Conservation (phyloP, 148 eudicot species). For the Selenicereus undatus region DNA sequence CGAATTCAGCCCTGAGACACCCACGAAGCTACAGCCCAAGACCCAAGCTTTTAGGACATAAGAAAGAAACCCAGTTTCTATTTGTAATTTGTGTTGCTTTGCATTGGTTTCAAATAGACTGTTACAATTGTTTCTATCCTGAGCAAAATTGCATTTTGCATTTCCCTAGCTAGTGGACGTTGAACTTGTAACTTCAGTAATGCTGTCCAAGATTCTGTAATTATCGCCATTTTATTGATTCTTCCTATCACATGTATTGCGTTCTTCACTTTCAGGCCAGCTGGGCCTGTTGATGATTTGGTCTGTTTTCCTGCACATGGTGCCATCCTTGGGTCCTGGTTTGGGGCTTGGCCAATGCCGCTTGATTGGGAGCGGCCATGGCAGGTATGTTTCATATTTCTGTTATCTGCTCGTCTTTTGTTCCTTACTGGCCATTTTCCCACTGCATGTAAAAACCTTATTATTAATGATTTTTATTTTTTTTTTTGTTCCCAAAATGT, state of each 20-base stretch:
- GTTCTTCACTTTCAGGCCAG: slow-evolving; percentile 45
- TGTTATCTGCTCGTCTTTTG: not conserved
- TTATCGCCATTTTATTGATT: not conserved
- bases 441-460: not conserved
- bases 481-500: not conserved
- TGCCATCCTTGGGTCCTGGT: slow-evolving; percentile 90
- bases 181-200: not conserved
- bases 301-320: slow-evolving; percentile 88
- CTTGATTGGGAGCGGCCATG: slow-evolving; percentile 99
- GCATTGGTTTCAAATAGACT: not conserved
- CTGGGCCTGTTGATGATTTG: slow-evolving; percentile 57
- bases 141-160: not conserved
- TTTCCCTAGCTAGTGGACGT: not conserved
- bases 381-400: slow-evolving; percentile 56
- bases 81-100: not conserved
- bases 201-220: not conserved
- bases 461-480: not conserved
- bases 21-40: too few species aligned
- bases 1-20: too few species aligned
- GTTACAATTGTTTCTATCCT: not conserved
- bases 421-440: not conserved
- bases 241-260: not conserved
- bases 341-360: slow-evolving; percentile 99
- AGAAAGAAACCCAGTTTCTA: not conserved
- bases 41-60: too few species aligned